Evolutionary conservation across 192 early-diverging fungal genomes (phyloP), one percentile per base, ranked within the genome.

Genomic region (Pilobolus umbonatus): DNA sequence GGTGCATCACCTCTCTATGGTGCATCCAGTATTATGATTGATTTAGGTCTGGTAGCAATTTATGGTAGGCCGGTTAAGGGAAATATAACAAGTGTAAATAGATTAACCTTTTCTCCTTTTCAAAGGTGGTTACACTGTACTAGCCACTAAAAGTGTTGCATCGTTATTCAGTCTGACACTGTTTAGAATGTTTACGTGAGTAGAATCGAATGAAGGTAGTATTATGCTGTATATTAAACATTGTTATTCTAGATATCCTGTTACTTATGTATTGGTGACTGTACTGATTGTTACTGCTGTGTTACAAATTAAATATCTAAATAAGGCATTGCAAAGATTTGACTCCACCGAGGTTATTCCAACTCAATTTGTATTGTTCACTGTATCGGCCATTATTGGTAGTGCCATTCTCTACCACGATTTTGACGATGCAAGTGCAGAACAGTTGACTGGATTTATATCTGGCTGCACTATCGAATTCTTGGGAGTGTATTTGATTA

Each of bases 291-390:
- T 59, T 12, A 89, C 86, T 3, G 85, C 83, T 1, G 75, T 89
- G 21, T 29, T 86, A 31, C 84, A 87, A 46, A 80, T 82, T 59
- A 76, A 73, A 47, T 87, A 78, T 55, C 63, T 88, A 22, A 88
- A 88, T 71, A 81, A 76, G 38, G 78, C 87, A 6, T 70, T 88
- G 4, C 78, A 75, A 46, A 68, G 75, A 17, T 85, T 85, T 50
- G 84, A 85, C 55, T 79, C 84, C 6, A 85, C 84, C 15, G 77
- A 83, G 65, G 87, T 89, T 1, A 88, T 89, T 49, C 87, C 87
- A 2, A 89, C 85, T 8, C 87, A 89, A 61, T 89, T 86, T 69
- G 87, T 89, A 11, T 65, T 86, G 4, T 89, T 89, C 55, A 89
- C 87, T 0, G 69, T 84, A 11, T 84, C 78, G 10, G 80, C 81